Base-by-base conservation (phyloP, 2,329 filamentous ascomycete species). In the Teratosphaeria destructans region DNA sequence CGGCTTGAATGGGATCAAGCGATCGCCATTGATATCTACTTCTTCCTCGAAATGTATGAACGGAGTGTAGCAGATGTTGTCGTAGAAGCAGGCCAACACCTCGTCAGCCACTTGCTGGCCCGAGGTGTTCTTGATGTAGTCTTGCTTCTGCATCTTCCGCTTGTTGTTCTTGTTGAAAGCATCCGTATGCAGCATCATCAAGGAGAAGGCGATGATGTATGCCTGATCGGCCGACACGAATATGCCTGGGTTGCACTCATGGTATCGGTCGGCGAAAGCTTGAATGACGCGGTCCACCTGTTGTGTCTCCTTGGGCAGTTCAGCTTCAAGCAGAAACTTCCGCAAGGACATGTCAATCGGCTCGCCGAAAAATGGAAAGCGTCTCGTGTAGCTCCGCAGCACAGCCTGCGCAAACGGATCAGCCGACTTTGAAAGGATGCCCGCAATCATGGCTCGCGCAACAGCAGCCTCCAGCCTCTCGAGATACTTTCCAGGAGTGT, bases 131-230 rank as follows among this genome's bases (percentile, higher is more conserved):
- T 95, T 96, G 66, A 97, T 81, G 74, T 99, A 99, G 70, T 97
- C 94, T 0, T 82, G 77, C 71, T 95, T 95, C 70, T 95, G 91
- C 94, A 99, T 99, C 75, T 99, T 99, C 73, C 94, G 84, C 77
- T 97, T 97, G 77, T 97, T 97, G 78, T 97, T 99, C 76, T 95
- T 96, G 79, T 99, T 99, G 83, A 97, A 97, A n/a, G 95, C 90
- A 71, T 99, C 94, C 0, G 94, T 97, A 68, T 99, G 94, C 37
- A 99, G 79, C 66, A 99, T 96, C 61, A 99, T 83, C 59, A 99
- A 85, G 1, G 93, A 97, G 71, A 99, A 99, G 16, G 93, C 91
- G 64, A 97, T 93, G 69, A 97, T 96, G 73, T 97, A 96, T n/a
- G 94, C 92, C 75, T 96, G 90, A 69, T 97, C 94, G 56, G 91